These are phyloP conservation scores for Saccharomyces pastorianus DNA, from an alignment of 1,139 yeast species.

Conservation along the genomic window DNA sequence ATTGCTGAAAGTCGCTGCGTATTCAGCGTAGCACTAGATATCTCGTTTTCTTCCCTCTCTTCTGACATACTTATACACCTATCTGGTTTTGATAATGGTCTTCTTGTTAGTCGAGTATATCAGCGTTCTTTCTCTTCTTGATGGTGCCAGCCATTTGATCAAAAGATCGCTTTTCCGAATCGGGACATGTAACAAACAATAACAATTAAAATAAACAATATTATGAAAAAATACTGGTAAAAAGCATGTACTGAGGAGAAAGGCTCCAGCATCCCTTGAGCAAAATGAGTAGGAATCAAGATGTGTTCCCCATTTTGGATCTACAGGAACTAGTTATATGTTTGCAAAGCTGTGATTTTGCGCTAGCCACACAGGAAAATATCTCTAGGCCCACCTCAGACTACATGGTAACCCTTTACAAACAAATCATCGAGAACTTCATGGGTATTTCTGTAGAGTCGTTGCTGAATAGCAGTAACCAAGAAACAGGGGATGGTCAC, in stretches of 20 bases:
- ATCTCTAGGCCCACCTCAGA: slow-evolving; percentile 58
- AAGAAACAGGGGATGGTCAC: slow-evolving; percentile 15
- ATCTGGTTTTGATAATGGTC: background rate
- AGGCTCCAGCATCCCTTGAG: background rate
- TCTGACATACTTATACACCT: background rate
- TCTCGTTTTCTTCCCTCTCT: background rate
- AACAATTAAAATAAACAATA: background rate
- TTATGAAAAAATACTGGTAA: background rate
- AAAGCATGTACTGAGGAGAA: background rate
- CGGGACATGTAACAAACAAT: background rate
- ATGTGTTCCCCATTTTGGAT: slow-evolving; percentile 60
- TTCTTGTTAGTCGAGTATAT: background rate
- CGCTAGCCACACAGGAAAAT: slow-evolving; percentile 52
- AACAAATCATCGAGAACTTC: slow-evolving; percentile 65
- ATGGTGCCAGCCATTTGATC: background rate
- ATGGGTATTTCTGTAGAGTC: slow-evolving; percentile 50
- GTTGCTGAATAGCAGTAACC: slow-evolving; percentile 25
- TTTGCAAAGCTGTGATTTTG: slow-evolving; percentile 54
- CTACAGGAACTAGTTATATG: slow-evolving; percentile 55
- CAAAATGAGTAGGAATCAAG: slow-evolving; percentile 21
- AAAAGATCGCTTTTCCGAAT: background rate
- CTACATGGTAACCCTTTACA: slow-evolving; percentile 53
- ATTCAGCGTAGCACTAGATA: slow-evolving; percentile 6
- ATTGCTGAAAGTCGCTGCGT: slow-evolving; percentile 27
- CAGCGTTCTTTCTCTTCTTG: background rate